Evolutionary conservation across 2,329 filamentous ascomycete genomes (phyloP).

Genomic region (Rhynchosporium agropyri): DNA sequence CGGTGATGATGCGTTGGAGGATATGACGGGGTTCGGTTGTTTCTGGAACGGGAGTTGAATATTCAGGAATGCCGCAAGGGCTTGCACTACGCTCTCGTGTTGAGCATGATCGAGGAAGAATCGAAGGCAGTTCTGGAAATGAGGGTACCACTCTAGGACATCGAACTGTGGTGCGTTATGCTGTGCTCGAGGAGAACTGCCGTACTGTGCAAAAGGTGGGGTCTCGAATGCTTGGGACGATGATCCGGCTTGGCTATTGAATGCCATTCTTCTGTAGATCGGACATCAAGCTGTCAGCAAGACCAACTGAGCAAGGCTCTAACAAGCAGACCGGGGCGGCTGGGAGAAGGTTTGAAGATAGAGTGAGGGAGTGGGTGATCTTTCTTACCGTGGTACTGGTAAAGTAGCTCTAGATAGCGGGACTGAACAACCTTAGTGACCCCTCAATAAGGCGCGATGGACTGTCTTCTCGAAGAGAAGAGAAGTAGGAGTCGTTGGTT

Average conservation of each 20-base stretch:
- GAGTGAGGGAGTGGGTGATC: not conserved
- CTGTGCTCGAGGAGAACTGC: conserved; percentile 24
- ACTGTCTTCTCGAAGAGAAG: conserved; percentile 8
- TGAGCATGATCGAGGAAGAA: conserved; percentile 94
- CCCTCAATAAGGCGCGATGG: conserved; percentile 12
- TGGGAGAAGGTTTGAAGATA: conserved; percentile 1
- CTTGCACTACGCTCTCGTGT: conserved; percentile 79
- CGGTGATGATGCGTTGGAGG: conserved; percentile 45
- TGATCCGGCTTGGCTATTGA: conserved; percentile 28
- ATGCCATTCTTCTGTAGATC: conserved; percentile 30
- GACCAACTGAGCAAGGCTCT: not conserved
- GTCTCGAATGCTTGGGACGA: conserved; percentile 24
- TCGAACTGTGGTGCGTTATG: conserved; percentile 55
- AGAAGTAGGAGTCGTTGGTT: conserved; percentile 7
- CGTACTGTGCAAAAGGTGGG: conserved; percentile 27
- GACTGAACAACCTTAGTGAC: not conserved
- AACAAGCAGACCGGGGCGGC: not conserved
- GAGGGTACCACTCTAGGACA: conserved; percentile 90
- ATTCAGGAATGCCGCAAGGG: conserved; percentile 87
- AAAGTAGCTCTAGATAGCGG: conserved; percentile 5
- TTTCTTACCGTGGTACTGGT: not conserved
- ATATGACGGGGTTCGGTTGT: conserved; percentile 49
- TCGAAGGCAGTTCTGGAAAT: conserved; percentile 84
- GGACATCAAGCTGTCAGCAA: conserved; percentile 13
- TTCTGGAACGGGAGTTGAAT: conserved; percentile 88